Evolutionary conservation across 2,329 filamentous ascomycete species (phyloP).

Genomic region (Ophiostoma australiae): DNA sequence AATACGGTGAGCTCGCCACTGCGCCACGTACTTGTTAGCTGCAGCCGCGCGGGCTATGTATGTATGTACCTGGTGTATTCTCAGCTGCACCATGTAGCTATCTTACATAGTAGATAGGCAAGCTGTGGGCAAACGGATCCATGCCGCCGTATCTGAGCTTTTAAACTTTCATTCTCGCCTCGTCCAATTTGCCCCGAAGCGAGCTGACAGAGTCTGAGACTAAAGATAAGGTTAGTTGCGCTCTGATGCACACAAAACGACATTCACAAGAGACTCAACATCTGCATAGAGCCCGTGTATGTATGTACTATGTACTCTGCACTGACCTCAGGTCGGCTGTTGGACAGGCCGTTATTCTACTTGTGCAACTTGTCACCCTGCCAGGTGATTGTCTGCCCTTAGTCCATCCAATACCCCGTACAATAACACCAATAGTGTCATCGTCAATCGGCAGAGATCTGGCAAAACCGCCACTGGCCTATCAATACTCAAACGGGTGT

Average conservation of each 20-base stretch:
- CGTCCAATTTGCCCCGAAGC: neutral
- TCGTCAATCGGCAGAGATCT: neutral
- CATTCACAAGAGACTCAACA: neutral
- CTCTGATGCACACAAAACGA: neutral
- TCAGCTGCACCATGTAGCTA: neutral
- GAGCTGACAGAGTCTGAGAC: neutral
- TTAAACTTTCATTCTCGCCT: neutral
- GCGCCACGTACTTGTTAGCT: conserved; percentile 2
- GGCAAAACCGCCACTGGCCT: neutral
- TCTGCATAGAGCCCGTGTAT: no score
- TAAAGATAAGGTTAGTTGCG: no score
- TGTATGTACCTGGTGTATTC: neutral
- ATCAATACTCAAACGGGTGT: neutral
- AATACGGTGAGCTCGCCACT: neutral
- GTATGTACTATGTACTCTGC: no score
- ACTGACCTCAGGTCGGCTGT: no score
- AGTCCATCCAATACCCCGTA: neutral
- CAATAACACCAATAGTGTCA: neutral
- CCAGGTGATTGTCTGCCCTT: no score
- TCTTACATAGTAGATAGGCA: no score
- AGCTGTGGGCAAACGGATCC: neutral
- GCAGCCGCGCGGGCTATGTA: neutral
- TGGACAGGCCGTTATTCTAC: neutral
- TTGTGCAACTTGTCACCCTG: neutral
- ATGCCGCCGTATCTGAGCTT: neutral